These are phyloP conservation scores for Casuarina equisetifolia DNA, from an alignment of 306 rosid species.

Conservation along the genomic window DNA sequence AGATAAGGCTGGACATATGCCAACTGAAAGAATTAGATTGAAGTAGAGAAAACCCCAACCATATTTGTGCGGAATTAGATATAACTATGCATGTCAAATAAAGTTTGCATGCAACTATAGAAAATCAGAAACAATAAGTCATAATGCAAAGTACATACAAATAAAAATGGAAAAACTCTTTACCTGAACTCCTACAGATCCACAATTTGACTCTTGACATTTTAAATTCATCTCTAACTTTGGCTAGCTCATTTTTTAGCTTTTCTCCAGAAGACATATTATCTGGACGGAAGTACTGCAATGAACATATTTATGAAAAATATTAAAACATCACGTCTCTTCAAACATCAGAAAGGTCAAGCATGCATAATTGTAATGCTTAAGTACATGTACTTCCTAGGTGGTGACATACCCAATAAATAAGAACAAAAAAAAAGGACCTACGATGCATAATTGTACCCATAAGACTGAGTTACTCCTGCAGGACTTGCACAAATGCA, in stretches of 20 bases:
- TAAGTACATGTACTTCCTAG: slow-evolving; percentile 1
- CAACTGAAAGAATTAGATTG: not conserved
- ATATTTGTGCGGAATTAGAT: not conserved
- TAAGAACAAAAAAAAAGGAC: not conserved
- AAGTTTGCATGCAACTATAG: not conserved
- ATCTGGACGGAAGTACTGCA: slow-evolving; percentile 89
- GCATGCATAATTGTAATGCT: not conserved
- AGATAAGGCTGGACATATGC: not conserved
- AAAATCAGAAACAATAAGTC: not conserved
- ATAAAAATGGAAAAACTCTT: slow-evolving; percentile 6
- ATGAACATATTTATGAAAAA: slow-evolving; percentile 26
- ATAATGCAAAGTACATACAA: not conserved
- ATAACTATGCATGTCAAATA: not conserved
- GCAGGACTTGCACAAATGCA: not conserved
- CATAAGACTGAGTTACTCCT: not conserved
- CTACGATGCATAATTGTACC: not conserved
- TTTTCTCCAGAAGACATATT: slow-evolving; percentile 86
- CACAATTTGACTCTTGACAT: slow-evolving; percentile 94
- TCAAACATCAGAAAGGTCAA: not conserved
- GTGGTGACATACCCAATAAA: not conserved
- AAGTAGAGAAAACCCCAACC: not conserved
- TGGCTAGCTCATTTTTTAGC: slow-evolving; percentile 73
- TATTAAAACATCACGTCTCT: slow-evolving; percentile 19
- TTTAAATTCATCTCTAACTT: slow-evolving; percentile 83
- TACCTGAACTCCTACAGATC: slow-evolving; percentile 95